Percentiles rank a stretch among this genome's conserved stretches.
These are phyloP conservation scores for Ramaria rubella DNA, from an alignment of 768 basidiomycete genomes.

Conservation along the genomic window DNA sequence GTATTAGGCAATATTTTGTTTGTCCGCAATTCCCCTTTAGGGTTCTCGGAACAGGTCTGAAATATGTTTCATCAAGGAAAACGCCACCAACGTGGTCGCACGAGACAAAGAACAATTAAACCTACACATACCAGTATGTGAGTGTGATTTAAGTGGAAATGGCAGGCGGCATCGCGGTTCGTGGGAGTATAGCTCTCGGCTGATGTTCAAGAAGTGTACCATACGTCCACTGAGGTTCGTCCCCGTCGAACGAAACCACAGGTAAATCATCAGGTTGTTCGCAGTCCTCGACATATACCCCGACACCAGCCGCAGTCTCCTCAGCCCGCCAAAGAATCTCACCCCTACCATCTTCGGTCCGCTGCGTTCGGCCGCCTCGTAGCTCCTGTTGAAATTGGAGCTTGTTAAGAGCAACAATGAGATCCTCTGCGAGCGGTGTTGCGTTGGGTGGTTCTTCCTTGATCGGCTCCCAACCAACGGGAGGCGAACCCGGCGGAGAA, in stretches of 20 bases:
- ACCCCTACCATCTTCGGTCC: slow-evolving; percentile 1
- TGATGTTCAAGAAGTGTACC: slow-evolving; percentile 52
- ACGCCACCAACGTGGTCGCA: background rate
- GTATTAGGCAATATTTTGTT: slow-evolving; percentile 54
- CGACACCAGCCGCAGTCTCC: slow-evolving; percentile 59
- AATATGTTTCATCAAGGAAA: slow-evolving; percentile 55
- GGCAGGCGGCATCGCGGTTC: slow-evolving; percentile 13
- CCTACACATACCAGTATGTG: background rate
- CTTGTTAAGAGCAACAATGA: slow-evolving; percentile 69
- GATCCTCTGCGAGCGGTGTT: slow-evolving; percentile 78
- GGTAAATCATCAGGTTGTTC: slow-evolving; percentile 31
- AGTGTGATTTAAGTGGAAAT: background rate
- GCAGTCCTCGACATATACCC: slow-evolving; percentile 73
- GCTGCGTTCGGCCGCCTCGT: slow-evolving; percentile 25
- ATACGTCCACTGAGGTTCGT: slow-evolving; percentile 53
- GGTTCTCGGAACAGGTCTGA: slow-evolving; percentile 72
- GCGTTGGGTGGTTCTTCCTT: slow-evolving; percentile 86
- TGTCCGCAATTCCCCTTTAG: slow-evolving; percentile 42
- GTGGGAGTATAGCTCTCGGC: slow-evolving; percentile 32
- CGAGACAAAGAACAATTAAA: background rate
- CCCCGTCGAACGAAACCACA: slow-evolving; percentile 18
- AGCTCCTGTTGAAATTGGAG: slow-evolving; percentile 43
- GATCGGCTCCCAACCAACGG: slow-evolving; percentile 92
- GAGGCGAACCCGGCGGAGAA: slow-evolving; percentile 96
- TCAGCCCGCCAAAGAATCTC: slow-evolving; percentile 63